Percentiles rank a stretch among this genome's conserved stretches.
Evolutionary conservation across 2,329 filamentous ascomycete genomes (phyloP).

Genomic region (Fusarium miscanthi): DNA sequence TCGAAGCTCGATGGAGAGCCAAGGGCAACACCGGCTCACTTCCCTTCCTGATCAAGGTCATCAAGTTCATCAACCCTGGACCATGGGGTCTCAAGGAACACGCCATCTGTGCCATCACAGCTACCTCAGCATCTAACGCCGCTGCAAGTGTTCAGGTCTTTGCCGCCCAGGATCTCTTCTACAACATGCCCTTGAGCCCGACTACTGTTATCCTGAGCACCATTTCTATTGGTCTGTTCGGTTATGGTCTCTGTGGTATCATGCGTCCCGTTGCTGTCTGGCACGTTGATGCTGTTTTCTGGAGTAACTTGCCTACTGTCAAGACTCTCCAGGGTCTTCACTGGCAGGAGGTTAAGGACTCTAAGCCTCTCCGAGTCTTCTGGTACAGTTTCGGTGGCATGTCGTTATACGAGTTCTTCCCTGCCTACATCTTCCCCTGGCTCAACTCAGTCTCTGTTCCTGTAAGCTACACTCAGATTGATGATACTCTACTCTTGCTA

Average conservation of each 20-base stretch:
- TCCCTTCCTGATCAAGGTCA: conserved; percentile 54
- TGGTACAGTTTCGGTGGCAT: conserved; percentile 63
- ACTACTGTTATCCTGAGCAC: conserved; percentile 60
- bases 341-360: conserved; percentile 62
- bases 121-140: conserved; percentile 64
- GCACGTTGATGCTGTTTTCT: conserved; percentile 68
- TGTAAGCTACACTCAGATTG: not conserved
- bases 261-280: conserved; percentile 66
- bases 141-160: conserved; percentile 56
- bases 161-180: conserved; percentile 63
- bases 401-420: conserved; percentile 63
- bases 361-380: conserved; percentile 63
- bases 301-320: conserved; percentile 63
- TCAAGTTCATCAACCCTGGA: conserved; percentile 62
- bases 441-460: conserved; percentile 66
- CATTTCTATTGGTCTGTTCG: conserved; percentile 66
- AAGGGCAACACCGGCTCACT: conserved; percentile 53
- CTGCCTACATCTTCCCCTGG: conserved; percentile 66
- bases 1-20: conserved; percentile 59
- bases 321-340: conserved; percentile 66
- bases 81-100: conserved; percentile 68
- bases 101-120: conserved; percentile 63
- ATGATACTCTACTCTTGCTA: fast-evolving
- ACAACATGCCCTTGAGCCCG: conserved; percentile 58
- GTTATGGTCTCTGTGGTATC: conserved; percentile 64